Evolutionary conservation across 2,329 filamentous ascomycete genomes (phyloP), one percentile per base, ranked within the genome.

Genomic region (Davidsoniella neocaledoniae): DNA sequence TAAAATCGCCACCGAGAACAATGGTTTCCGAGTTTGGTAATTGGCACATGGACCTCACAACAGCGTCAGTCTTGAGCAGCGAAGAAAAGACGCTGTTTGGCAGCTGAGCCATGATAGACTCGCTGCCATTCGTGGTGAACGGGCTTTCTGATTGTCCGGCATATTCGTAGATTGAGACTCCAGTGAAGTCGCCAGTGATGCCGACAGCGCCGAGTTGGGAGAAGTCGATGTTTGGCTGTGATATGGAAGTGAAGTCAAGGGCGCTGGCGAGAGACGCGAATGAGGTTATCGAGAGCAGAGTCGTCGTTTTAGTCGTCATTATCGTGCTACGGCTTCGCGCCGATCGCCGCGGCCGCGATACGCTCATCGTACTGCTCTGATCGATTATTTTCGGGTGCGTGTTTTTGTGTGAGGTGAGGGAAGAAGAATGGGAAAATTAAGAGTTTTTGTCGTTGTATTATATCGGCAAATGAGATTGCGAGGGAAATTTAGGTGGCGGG

Each of bases 1-100:
- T 96, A 62, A 98, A 98, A 67, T 96, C 96, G 44, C 91, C 91
- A 50, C 84, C 91, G 14, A 98, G 74, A 44, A 96, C 75, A 25
- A 96, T 75, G 70, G 51, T 81, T 66, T 5, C 71, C 73, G 55
- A 83, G 83, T 63, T 85, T 74, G 51, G 73, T 70, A 57, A 72
- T 67, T 47, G 69, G 67, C 91, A 98, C 83, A 98, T 91, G 55
- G 86, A 74, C 60, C 80, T 75, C 60, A 98, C 94, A 45, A 82
- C 79, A 52, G 83, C 88, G 64, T 96, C 86, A 42, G 87, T 81
- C 39, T 77, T 73, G 48, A 81, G 76, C 45, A 95, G 68, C 16
- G 79, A 76, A 17, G 80, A 73, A 56, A 95, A 86, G 25, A 79
- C 77, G 57, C 88, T 87, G 66, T 94, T 91, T 3, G 91, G 90